Conservation (phyloP, 371 early-diverging fungal genomes). For the Mortierella sp. region DNA sequence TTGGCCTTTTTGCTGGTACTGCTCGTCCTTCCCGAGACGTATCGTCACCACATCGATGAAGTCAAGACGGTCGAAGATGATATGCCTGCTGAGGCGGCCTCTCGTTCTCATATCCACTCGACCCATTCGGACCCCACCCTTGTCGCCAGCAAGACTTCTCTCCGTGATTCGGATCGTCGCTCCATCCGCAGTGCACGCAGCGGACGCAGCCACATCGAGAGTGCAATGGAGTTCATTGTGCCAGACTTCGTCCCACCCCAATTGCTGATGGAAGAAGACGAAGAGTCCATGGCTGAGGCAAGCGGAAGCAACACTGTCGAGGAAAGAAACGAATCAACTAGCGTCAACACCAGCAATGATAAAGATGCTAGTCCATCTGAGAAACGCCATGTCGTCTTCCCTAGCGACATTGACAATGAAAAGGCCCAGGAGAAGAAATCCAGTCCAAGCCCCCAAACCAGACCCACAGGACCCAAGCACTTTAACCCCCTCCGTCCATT, state of each 20-base stretch:
- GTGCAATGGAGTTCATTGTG: conserved; percentile 37
- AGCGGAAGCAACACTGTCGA: neutral
- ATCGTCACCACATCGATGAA: conserved; percentile 47
- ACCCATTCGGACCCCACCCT: conserved; percentile 41
- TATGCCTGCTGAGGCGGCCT: neutral
- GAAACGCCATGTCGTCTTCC: conserved; percentile 32
- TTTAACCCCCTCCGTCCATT: conserved; percentile 51
- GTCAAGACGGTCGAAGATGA: neutral
- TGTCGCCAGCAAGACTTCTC: conserved; percentile 35
- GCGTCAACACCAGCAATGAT: conserved; percentile 5
- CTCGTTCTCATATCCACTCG: conserved; percentile 27
- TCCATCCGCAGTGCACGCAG: conserved; percentile 15
- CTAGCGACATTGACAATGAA: conserved; percentile 6
- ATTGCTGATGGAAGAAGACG: conserved; percentile 18
- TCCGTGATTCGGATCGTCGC: conserved; percentile 12
- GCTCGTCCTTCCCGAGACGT: conserved; percentile 72
- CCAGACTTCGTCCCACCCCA: conserved; percentile 23
- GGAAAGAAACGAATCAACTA: neutral
- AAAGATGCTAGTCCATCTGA: neutral
- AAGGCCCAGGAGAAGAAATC: neutral
- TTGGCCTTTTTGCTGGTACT: conserved; percentile 58
- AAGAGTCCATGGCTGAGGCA: neutral
- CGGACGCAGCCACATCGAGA: conserved; percentile 10
- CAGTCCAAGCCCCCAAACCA: neutral
- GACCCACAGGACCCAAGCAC: conserved; percentile 17